These are phyloP conservation scores for Polytrichum commune DNA, from an alignment of 225 moss, liverwort and hornwort genomes.

Conservation along the genomic window DNA sequence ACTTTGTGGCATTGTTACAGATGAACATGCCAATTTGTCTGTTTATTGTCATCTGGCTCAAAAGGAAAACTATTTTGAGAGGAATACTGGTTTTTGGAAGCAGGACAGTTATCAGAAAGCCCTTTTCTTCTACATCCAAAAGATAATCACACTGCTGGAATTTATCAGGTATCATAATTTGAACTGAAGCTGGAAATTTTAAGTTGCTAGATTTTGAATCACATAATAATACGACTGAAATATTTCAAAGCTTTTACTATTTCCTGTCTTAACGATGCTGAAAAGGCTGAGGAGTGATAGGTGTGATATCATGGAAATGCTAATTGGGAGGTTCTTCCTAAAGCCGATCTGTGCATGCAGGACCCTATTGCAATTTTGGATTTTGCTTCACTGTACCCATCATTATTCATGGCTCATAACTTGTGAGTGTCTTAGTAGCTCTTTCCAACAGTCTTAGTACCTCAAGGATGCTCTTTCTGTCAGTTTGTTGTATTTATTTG, in stretches of 20 bases:
- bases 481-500: background rate
- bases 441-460: background rate
- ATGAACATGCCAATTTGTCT: too few species aligned
- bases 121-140: conserved; percentile 63
- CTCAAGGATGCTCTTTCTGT: too few species aligned
- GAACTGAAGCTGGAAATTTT: background rate
- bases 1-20: too few species aligned
- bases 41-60: too few species aligned
- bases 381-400: conserved; percentile 67
- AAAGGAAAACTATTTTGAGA: too few species aligned
- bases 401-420: conserved; percentile 63
- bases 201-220: too few species aligned
- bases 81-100: too few species aligned
- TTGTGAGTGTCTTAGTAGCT: conserved; percentile 36
- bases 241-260: too few species aligned
- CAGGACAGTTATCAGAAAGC: conserved; percentile 65
- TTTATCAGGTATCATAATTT: conserved; percentile 45
- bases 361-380: conserved; percentile 63
- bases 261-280: too few species aligned
- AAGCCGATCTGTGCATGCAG: conserved; percentile 20
- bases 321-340: too few species aligned
- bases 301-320: background rate
- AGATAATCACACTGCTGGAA: conserved; percentile 49
- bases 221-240: too few species aligned
- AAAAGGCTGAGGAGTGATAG: background rate